Evolutionary conservation across 805 yeast species (phyloP).

Genomic region (Candida rishiriensis): DNA sequence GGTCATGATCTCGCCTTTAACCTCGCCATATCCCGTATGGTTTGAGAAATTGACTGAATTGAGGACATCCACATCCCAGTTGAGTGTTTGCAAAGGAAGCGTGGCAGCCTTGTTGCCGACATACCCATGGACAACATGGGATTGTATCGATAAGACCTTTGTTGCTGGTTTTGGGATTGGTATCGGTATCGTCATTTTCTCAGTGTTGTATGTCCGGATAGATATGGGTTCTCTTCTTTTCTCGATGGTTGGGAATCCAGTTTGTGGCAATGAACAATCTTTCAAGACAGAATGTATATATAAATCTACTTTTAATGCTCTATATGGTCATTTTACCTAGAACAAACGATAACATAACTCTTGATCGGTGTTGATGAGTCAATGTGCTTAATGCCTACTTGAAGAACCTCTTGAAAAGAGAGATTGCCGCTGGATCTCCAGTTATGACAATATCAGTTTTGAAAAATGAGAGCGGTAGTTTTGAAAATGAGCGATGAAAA

Average conservation of each 20-base stretch:
- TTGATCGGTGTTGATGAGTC: no score
- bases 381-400: no score
- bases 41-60: constrained; percentile 65
- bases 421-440: no score
- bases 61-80: constrained; percentile 66
- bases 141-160: constrained; percentile 50
- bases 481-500: no score
- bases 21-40: constrained; percentile 66
- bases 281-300: no score
- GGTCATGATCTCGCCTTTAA: constrained; percentile 42
- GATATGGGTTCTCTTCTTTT: background rate
- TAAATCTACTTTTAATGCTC: no score
- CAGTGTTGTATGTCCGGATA: background rate
- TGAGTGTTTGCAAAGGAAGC: constrained; percentile 59
- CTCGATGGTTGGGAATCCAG: background rate
- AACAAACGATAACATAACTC: no score
- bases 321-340: no score
- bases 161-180: constrained; percentile 7
- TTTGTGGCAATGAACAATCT: no score
- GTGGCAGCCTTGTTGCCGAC: constrained; percentile 67
- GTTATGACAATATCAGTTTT: no score
- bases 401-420: no score
- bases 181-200: background rate
- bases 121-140: constrained; percentile 71
- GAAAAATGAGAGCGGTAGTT: no score